phyloP scores from a whole-genome alignment of 2,329 filamentous ascomycete genomes.

The Paracorniculantispora psalliotae region DNA sequence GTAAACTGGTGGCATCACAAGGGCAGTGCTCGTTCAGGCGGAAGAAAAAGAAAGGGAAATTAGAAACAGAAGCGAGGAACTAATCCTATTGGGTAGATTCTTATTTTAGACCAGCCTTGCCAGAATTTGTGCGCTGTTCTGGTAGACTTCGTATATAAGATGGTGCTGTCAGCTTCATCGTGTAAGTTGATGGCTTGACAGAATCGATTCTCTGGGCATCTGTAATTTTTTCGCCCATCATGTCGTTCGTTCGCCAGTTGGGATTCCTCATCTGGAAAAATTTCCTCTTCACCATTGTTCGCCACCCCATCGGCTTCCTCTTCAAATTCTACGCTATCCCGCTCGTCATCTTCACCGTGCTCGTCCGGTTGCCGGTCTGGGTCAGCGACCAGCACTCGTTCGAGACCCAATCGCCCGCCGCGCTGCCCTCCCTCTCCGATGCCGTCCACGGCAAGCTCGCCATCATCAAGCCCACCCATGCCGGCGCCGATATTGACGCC shows the following conservation, averaged over 20 bases:
- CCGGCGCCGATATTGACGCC: slow-evolving; percentile 22
- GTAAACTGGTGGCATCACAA: not conserved
- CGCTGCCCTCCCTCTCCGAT: slow-evolving; percentile 19
- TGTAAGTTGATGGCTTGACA: not conserved
- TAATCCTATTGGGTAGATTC: not conserved
- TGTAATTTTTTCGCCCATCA: not conserved
- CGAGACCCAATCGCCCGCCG: slow-evolving; percentile 18
- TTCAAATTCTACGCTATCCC: slow-evolving; percentile 24
- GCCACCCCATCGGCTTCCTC: slow-evolving; percentile 21
- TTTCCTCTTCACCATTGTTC: slow-evolving; percentile 19
- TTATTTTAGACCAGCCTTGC: not conserved
- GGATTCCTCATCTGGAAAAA: slow-evolving; percentile 22
- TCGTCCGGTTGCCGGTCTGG: slow-evolving; percentile 25
- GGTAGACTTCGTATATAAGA: not conserved
- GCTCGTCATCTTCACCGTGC: slow-evolving; percentile 25
- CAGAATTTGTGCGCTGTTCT: not conserved
- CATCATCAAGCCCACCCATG: slow-evolving; percentile 19
- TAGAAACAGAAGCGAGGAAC: not conserved
- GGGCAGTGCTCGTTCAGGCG: not conserved
- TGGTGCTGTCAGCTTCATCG: not conserved
- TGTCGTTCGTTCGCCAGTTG: slow-evolving; percentile 14
- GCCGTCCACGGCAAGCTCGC: slow-evolving; percentile 22
- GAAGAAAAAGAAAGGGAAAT: not conserved
- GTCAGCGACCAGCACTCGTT: slow-evolving; percentile 12
- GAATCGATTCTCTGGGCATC: not conserved